These are phyloP conservation scores for Euphorbia celastroides DNA, from an alignment of 441 rosid genomes.

Conservation along the genomic window DNA sequence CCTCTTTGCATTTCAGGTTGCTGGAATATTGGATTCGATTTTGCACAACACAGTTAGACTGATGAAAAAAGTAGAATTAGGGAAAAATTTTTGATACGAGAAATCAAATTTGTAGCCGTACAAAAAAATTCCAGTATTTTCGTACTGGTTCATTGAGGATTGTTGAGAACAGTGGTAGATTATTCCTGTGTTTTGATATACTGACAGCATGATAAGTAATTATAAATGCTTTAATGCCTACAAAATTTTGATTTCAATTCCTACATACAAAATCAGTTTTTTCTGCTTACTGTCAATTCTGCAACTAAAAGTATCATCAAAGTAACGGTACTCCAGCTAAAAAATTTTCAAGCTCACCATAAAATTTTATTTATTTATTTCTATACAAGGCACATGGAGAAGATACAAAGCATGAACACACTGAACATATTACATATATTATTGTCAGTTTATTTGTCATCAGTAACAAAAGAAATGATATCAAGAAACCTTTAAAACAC, in stretches of 20 bases:
- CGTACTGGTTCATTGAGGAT: slow-evolving; percentile 11
- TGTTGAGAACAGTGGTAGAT: slow-evolving; percentile 14
- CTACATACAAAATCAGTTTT: too few species aligned
- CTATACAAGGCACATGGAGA: slow-evolving; percentile 21
- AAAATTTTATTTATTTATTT: slow-evolving; percentile 23
- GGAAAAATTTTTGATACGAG: slow-evolving; percentile 69
- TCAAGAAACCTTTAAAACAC: slow-evolving; percentile 9
- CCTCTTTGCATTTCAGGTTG: slow-evolving; percentile 53
- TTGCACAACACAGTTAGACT: slow-evolving; percentile 75
- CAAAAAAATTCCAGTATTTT: slow-evolving; percentile 23
- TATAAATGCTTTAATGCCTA: slow-evolving; percentile 1
- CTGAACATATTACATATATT: slow-evolving; percentile 17
- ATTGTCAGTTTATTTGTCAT: slow-evolving; percentile 24
- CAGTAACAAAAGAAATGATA: slow-evolving; percentile 14
- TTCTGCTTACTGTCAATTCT: neutral
- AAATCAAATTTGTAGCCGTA: slow-evolving; percentile 24
- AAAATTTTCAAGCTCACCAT: neutral
- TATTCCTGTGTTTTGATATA: neutral
- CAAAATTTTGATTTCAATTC: neutral
- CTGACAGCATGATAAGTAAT: slow-evolving; percentile 12
- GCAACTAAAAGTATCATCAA: neutral
- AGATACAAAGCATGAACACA: slow-evolving; percentile 20
- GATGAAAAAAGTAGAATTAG: slow-evolving; percentile 83
- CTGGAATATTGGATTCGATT: slow-evolving; percentile 89
- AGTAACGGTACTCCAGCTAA: neutral